phyloP scores from a whole-genome alignment of 352 stramenopile species.

The Pythium phragmitis region DNA sequence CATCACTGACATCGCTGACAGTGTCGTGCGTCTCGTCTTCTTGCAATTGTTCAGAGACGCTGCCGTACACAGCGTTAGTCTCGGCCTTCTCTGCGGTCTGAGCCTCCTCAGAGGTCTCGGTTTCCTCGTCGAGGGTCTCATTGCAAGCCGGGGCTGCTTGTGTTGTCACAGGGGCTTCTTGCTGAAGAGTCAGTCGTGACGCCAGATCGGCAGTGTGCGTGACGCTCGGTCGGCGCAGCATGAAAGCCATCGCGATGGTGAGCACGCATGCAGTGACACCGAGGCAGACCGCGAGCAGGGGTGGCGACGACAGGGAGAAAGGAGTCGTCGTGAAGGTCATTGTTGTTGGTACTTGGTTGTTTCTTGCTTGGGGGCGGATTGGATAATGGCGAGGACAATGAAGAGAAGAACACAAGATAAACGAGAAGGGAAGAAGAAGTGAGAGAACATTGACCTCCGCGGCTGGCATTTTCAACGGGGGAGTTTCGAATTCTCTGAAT shows the following conservation, averaged over 20 bases:
- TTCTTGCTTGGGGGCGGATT: neutral
- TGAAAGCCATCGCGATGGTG: neutral
- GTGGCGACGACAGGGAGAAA: neutral
- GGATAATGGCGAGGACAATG: neutral
- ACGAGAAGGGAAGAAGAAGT: neutral
- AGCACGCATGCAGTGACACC: neutral
- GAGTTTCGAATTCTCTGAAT: conserved; percentile 9
- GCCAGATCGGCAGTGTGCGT: neutral
- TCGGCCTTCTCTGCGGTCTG: neutral
- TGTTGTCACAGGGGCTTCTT: neutral
- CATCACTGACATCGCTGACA: neutral
- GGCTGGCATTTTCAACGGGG: conserved; percentile 8
- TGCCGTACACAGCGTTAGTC: neutral
- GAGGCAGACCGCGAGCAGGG: neutral
- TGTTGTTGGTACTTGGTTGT: neutral
- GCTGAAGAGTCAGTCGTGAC: neutral
- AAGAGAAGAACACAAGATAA: neutral
- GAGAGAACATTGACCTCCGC: neutral
- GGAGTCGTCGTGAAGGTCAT: neutral
- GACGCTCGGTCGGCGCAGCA: no score
- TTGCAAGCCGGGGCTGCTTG: neutral
- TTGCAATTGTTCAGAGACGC: neutral
- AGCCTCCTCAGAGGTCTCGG: neutral
- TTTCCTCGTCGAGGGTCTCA: neutral
- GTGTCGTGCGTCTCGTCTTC: neutral